Percentiles rank a stretch among this genome's conserved stretches.
These are phyloP conservation scores for Cornus florida DNA, from an alignment of 148 eudicot genomes.

Conservation along the genomic window DNA sequence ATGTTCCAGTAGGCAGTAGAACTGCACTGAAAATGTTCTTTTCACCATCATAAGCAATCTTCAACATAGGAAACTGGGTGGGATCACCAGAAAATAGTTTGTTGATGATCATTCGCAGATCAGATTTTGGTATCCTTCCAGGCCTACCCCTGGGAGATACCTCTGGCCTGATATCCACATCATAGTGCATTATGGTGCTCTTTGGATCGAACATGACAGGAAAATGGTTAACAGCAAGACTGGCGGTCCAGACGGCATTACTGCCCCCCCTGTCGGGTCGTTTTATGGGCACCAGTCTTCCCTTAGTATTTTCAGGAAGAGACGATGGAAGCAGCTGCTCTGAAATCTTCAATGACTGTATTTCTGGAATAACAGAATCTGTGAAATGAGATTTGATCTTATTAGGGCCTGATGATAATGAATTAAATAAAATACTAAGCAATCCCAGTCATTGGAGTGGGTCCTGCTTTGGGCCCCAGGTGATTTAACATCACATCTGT, in stretches of 20 bases:
- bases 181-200: slow-evolving; percentile 47
- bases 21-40: slow-evolving; percentile 66
- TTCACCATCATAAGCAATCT: slow-evolving; percentile 69
- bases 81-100: slow-evolving; percentile 40
- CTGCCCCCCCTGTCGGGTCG: slow-evolving; percentile 61
- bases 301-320: slow-evolving; percentile 1
- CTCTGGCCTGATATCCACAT: slow-evolving; percentile 51
- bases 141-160: slow-evolving; percentile 24
- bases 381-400: neutral
- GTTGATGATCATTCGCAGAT: slow-evolving; percentile 40
- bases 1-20: slow-evolving; percentile 40
- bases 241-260: slow-evolving; percentile 20
- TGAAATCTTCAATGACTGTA: slow-evolving; percentile 26
- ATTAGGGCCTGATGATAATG: neutral
- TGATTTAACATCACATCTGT: neutral
- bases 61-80: slow-evolving; percentile 34
- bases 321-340: slow-evolving; percentile 21
- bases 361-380: slow-evolving; percentile 16
- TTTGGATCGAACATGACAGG: slow-evolving; percentile 45
- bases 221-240: slow-evolving; percentile 65
- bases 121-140: slow-evolving; percentile 35
- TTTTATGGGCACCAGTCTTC: slow-evolving; percentile 36
- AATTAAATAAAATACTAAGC: too few relatives aligned
- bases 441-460: too few relatives aligned
- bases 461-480: too few relatives aligned